Evolutionary conservation across 352 stramenopile genomes (phyloP).

Genomic region (Globisporangium irregulare): DNA sequence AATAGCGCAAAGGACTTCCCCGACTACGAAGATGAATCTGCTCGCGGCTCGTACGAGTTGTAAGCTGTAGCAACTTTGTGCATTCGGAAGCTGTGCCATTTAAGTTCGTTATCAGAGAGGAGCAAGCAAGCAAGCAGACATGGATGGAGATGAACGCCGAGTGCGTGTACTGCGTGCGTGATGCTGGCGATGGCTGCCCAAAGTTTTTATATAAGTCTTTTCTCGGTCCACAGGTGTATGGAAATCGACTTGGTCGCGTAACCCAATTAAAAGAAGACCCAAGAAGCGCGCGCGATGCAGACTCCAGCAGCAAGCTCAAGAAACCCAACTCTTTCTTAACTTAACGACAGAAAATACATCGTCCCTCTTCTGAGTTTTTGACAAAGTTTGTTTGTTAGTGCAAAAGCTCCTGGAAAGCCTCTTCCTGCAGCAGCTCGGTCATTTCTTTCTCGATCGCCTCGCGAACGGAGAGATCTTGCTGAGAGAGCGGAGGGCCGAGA

Average conservation of each 20-base stretch:
- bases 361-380: background rate
- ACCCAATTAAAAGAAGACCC: background rate
- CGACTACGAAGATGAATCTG: constrained; percentile 67
- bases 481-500: constrained; percentile 1
- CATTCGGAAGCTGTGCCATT: background rate
- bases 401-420: constrained; percentile 14
- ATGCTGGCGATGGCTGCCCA: background rate
- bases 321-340: constrained; percentile 9
- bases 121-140: background rate
- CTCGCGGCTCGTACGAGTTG: constrained; percentile 77
- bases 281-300: constrained; percentile 8
- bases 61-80: constrained; percentile 26
- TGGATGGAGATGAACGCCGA: background rate
- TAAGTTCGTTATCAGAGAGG: constrained; percentile 3
- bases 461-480: constrained; percentile 24
- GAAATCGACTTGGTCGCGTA: constrained; percentile 7
- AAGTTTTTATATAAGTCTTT: constrained; percentile 19
- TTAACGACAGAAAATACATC: constrained; percentile 12
- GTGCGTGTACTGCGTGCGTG: background rate
- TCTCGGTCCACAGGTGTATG: constrained; percentile 8
- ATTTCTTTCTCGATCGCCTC: constrained; percentile 40
- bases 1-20: constrained; percentile 69
- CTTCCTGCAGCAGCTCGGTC: constrained; percentile 26
- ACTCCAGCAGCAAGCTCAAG: constrained; percentile 4
- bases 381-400: background rate